phyloP scores from a whole-genome alignment of 352 stramenopile genomes.

The Pythium inflatum region DNA sequence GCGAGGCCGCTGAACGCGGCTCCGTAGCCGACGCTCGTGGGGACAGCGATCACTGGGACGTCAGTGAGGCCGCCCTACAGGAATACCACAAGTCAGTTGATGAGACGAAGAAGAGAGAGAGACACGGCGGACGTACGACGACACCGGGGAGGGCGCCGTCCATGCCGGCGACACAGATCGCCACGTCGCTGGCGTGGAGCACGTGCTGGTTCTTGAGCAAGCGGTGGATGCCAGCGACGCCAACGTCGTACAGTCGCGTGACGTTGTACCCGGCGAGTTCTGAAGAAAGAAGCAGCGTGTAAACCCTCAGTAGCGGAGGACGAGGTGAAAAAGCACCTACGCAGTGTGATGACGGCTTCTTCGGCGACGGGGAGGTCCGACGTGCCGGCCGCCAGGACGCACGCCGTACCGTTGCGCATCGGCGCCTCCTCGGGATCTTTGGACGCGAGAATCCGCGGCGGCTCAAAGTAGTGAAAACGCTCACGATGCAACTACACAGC shows the following conservation, averaged over 20 bases:
- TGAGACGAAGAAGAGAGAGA: too few relatives aligned
- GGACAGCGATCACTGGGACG: slow-evolving; percentile 88
- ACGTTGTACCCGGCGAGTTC: slow-evolving; percentile 90
- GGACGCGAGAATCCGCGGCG: slow-evolving; percentile 72
- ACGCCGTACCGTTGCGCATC: slow-evolving; percentile 20
- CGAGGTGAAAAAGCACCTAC: slow-evolving; percentile 37
- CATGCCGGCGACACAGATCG: slow-evolving; percentile 97
- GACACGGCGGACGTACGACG: slow-evolving; percentile 73
- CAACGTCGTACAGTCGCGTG: slow-evolving; percentile 90
- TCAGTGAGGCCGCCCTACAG: slow-evolving; percentile 76
- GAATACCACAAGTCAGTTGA: not conserved
- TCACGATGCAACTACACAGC: not conserved
- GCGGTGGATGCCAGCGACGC: slow-evolving; percentile 94
- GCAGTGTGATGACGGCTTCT: slow-evolving; percentile 94
- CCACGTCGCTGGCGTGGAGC: slow-evolving; percentile 88
- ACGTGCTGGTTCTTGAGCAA: slow-evolving; percentile 88
- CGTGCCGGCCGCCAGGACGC: slow-evolving; percentile 94
- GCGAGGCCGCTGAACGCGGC: slow-evolving; percentile 90
- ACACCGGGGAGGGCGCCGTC: slow-evolving; percentile 97
- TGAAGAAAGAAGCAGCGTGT: slow-evolving; percentile 39
- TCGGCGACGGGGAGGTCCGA: slow-evolving; percentile 96
- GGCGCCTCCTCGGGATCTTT: slow-evolving; percentile 32
- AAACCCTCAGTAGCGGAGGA: too few relatives aligned
- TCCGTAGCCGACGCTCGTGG: slow-evolving; percentile 94
- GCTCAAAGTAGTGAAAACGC: slow-evolving; percentile 54